Conservation (phyloP, 306 rosid genomes). For the Lithocarpus polystachyus region DNA sequence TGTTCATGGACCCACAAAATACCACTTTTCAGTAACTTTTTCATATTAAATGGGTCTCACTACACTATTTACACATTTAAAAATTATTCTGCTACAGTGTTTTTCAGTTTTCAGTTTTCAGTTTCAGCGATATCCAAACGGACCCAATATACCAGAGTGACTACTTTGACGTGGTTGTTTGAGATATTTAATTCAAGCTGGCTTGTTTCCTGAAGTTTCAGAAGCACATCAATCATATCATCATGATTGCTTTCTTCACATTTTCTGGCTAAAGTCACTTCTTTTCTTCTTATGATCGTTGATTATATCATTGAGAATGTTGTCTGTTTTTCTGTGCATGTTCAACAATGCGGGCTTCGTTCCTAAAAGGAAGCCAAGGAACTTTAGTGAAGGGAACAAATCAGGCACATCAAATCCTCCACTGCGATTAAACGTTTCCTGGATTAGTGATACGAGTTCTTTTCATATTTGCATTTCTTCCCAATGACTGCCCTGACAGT, state of each 20-base stretch:
- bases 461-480: background rate
- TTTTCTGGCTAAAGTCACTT: background rate
- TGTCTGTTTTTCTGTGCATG: background rate
- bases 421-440: background rate
- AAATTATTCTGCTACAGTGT: too few species aligned
- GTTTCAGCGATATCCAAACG: too few species aligned
- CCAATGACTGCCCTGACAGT: background rate
- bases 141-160: slow-evolving; percentile 2
- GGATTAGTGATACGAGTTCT: background rate
- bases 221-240: slow-evolving; percentile 6
- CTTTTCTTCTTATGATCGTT: background rate
- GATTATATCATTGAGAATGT: slow-evolving; percentile 4
- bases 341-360: background rate
- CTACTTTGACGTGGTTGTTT: background rate
- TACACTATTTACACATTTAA: too few species aligned
- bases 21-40: too few species aligned
- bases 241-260: background rate
- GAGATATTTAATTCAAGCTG: background rate
- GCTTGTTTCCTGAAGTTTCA: background rate
- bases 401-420: background rate
- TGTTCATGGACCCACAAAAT: too few species aligned
- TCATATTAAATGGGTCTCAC: too few species aligned
- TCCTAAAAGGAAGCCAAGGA: background rate
- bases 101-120: too few species aligned
- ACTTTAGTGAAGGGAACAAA: slow-evolving; percentile 7